A percentile compares a stretch with the other conserved stretches of the same genome.
Conservation (phyloP, 1,139 yeast genomes). For the Diutina sp. region DNA sequence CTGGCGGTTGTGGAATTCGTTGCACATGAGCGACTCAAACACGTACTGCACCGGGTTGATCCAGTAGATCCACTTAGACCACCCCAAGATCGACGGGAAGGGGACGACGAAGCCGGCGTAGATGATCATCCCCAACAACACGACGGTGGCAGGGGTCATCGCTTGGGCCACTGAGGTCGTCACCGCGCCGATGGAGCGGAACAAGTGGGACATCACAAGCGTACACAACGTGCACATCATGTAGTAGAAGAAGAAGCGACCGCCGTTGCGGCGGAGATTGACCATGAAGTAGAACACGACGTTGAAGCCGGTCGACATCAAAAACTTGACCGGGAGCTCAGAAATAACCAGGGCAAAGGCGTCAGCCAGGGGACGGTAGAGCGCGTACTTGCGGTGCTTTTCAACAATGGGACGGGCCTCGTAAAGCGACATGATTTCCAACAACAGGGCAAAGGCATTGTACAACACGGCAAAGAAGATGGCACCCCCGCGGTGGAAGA, state of each 20-base stretch:
- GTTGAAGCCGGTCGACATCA: slow-evolving; percentile 46
- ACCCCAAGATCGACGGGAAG: slow-evolving; percentile 51
- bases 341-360: slow-evolving; percentile 59
- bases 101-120: slow-evolving; percentile 61
- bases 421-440: slow-evolving; percentile 58
- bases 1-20: slow-evolving; percentile 36
- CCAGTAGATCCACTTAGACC: slow-evolving; percentile 75
- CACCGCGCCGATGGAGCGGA: slow-evolving; percentile 58
- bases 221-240: slow-evolving; percentile 42
- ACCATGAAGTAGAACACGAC: slow-evolving; percentile 55
- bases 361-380: slow-evolving; percentile 70
- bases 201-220: slow-evolving; percentile 57
- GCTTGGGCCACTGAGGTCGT: slow-evolving; percentile 52
- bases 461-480: slow-evolving; percentile 69
- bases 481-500: slow-evolving; percentile 39
- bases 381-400: slow-evolving; percentile 64
- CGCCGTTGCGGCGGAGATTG: slow-evolving; percentile 51
- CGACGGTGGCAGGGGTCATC: slow-evolving; percentile 61
- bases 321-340: slow-evolving; percentile 51
- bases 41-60: slow-evolving; percentile 59
- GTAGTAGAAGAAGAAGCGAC: slow-evolving; percentile 56
- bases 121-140: slow-evolving; percentile 37
- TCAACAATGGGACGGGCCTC: slow-evolving; percentile 75
- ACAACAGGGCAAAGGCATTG: slow-evolving; percentile 62
- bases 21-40: slow-evolving; percentile 57